Evolutionary conservation across 208 protist species (phyloP).

Genomic region (Acanthamoeba culbertsoni): DNA sequence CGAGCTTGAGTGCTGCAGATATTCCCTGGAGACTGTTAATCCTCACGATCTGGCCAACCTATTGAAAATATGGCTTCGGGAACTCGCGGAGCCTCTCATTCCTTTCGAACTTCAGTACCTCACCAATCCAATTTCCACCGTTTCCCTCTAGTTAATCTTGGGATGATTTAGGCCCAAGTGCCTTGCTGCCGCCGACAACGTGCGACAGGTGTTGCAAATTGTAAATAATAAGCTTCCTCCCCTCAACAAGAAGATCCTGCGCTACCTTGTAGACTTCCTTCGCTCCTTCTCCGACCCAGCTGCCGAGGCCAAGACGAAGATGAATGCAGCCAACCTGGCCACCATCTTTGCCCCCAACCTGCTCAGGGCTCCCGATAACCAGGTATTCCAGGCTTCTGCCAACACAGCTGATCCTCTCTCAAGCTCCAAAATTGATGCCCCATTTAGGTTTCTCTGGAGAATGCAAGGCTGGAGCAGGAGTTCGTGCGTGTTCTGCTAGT

Average conservation of each 20-base stretch:
- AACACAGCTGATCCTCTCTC: not conserved
- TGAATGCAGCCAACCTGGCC: slow-evolving; percentile 17
- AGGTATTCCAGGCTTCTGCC: too few relatives aligned
- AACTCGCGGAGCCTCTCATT: not conserved
- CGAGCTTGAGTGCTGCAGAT: not conserved
- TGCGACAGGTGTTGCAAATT: not conserved
- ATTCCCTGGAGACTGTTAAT: not conserved
- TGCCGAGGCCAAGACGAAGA: slow-evolving; percentile 1
- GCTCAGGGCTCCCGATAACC: not conserved
- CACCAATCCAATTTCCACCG: not conserved
- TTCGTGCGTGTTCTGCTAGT: not conserved
- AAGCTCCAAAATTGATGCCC: not conserved
- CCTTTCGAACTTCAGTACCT: slow-evolving; percentile 30
- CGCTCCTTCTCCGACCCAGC: not conserved
- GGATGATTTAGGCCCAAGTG: not conserved
- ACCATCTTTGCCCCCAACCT: slow-evolving; percentile 10
- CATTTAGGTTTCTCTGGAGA: not conserved
- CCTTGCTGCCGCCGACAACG: not conserved
- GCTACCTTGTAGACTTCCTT: not conserved
- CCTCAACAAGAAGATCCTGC: not conserved
- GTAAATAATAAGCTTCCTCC: slow-evolving; percentile 16
- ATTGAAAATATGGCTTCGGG: not conserved
- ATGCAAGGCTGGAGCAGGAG: not conserved
- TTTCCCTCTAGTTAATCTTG: not conserved
- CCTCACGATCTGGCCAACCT: slow-evolving; percentile 36